A percentile compares a stretch with the other conserved stretches of the same genome.
Conservation (phyloP, 345 rosid genomes). For the Brassica juncea region DNA sequence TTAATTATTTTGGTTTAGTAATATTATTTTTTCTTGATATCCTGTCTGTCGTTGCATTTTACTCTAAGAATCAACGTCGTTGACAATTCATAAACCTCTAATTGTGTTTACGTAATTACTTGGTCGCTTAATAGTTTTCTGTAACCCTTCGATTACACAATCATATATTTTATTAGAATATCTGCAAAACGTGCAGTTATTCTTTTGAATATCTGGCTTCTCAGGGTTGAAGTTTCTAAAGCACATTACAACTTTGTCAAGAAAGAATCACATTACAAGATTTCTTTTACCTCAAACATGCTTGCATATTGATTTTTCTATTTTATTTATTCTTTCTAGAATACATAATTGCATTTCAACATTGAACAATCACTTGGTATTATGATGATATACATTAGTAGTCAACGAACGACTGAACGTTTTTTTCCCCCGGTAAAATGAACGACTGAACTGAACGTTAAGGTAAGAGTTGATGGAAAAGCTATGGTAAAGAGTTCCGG, state of each 20-base stretch:
- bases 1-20: neutral
- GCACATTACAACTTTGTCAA: neutral
- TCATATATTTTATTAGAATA: neutral
- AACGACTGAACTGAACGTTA: too few species aligned
- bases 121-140: neutral
- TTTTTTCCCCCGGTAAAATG: too few species aligned
- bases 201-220: neutral
- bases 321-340: neutral
- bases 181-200: neutral
- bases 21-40: neutral
- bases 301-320: neutral
- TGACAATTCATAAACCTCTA: neutral
- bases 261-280: neutral
- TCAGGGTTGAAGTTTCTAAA: slow-evolving; percentile 1
- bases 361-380: slow-evolving; percentile 1
- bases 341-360: neutral
- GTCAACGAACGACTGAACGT: neutral
- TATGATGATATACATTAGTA: neutral
- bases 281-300: neutral
- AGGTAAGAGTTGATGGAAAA: too few species aligned
- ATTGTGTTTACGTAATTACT: neutral
- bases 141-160: neutral
- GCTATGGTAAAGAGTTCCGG: neutral
- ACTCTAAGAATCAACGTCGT: neutral
- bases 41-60: neutral